Conservation (phyloP, 495 filamentous ascomycete genomes). For the Daldinia decipiens region DNA sequence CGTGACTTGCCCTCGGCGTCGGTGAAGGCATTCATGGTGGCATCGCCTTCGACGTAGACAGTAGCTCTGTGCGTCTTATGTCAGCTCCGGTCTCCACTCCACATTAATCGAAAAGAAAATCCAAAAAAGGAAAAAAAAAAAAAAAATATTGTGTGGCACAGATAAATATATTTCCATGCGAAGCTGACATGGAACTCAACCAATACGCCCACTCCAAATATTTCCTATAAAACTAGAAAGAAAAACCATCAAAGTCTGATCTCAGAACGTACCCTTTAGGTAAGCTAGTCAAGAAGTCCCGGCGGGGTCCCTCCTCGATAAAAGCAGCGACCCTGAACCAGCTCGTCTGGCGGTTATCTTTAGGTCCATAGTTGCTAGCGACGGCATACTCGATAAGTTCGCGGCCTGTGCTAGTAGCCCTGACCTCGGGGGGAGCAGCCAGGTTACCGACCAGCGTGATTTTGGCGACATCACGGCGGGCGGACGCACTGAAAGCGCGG, state of each 20-base stretch:
- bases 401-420: constrained; percentile 69
- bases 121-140: neutral
- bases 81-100: constrained; percentile 12
- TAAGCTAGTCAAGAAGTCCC: constrained; percentile 71
- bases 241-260: neutral
- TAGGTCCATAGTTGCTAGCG: constrained; percentile 65
- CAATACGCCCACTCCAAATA: neutral
- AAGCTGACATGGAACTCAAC: neutral
- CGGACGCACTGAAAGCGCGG: constrained; percentile 65
- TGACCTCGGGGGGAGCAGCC: constrained; percentile 73
- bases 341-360: constrained; percentile 73
- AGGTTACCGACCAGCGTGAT: constrained; percentile 83
- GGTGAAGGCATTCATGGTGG: constrained; percentile 66
- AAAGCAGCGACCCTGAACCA: constrained; percentile 82
- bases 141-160: neutral
- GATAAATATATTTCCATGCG: neutral
- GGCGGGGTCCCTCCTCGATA: constrained; percentile 64
- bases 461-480: constrained; percentile 67
- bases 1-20: constrained; percentile 71
- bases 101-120: neutral
- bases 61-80: constrained; percentile 51
- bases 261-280: constrained; percentile 76
- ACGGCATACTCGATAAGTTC: constrained; percentile 76
- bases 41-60: constrained; percentile 80
- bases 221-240: neutral